Percentiles rank a stretch among this genome's conserved stretches.
These are phyloP conservation scores for Pseudodiploospora longispora DNA, from an alignment of 2,329 filamentous ascomycete species.

Conservation along the genomic window DNA sequence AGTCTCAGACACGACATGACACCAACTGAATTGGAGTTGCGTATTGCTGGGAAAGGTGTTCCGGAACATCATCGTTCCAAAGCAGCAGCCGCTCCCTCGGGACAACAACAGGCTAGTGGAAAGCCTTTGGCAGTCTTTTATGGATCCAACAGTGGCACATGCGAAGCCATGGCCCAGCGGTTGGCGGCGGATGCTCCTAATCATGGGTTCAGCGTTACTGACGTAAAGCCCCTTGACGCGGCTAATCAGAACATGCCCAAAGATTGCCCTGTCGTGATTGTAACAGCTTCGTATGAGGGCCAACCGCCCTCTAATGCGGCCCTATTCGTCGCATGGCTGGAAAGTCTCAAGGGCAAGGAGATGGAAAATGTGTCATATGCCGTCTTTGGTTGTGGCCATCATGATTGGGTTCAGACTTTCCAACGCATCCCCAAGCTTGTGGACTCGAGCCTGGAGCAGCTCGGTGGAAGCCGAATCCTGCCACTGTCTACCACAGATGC, in stretches of 20 bases:
- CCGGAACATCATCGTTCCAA: slow-evolving; percentile 6
- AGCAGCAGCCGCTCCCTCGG: background rate
- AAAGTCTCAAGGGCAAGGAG: slow-evolving; percentile 39
- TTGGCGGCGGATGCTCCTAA: slow-evolving; percentile 49
- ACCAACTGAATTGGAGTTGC: slow-evolving; percentile 37
- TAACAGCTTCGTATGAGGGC: slow-evolving; percentile 68
- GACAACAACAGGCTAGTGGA: slow-evolving; percentile 10
- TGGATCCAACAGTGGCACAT: slow-evolving; percentile 68
- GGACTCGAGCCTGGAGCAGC: slow-evolving; percentile 40
- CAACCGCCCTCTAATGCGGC: slow-evolving; percentile 65
- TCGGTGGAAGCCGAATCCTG: slow-evolving; percentile 25
- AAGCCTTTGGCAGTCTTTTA: slow-evolving; percentile 58
- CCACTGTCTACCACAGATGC: slow-evolving; percentile 52
- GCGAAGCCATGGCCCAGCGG: slow-evolving; percentile 58
- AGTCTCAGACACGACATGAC: slow-evolving; percentile 41
- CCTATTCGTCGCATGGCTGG: slow-evolving; percentile 60
- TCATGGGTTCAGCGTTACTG: slow-evolving; percentile 50
- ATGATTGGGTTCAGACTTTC: slow-evolving; percentile 55
- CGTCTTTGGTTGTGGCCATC: slow-evolving; percentile 60
- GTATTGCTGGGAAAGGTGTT: slow-evolving; percentile 27
- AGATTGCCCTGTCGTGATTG: slow-evolving; percentile 54
- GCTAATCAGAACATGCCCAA: slow-evolving; percentile 53
- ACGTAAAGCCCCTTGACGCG: slow-evolving; percentile 50
- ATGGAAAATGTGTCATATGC: slow-evolving; percentile 54
- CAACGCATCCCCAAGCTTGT: slow-evolving; percentile 59